Conservation (phyloP, 345 rosid genomes). For the Abelmoschus esculentus region DNA sequence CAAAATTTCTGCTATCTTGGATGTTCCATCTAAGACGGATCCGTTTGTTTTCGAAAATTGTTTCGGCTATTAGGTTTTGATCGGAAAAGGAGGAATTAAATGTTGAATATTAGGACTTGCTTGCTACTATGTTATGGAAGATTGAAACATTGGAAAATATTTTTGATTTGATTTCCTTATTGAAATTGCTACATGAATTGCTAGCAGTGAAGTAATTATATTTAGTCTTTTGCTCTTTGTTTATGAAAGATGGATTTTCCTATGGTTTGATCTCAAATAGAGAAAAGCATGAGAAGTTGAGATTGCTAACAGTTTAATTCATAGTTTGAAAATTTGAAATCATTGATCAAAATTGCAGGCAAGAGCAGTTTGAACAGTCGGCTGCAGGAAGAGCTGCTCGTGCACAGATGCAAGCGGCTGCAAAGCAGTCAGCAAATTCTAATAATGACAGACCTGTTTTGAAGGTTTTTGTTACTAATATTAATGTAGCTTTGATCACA, state of each 20-base stretch:
- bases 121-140: neutral
- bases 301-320: neutral
- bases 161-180: neutral
- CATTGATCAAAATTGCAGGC: constrained; percentile 36
- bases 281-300: too few relatives aligned
- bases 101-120: neutral
- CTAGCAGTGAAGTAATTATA: neutral
- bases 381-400: constrained; percentile 91
- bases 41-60: neutral
- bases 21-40: neutral
- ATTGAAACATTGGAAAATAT: neutral
- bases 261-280: too few relatives aligned
- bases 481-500: neutral
- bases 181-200: neutral
- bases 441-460: constrained; percentile 62
- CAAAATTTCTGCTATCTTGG: neutral
- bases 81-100: neutral
- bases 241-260: neutral
- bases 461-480: constrained; percentile 2
- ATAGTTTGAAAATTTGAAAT: neutral
- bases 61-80: neutral
- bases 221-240: neutral
- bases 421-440: constrained; percentile 63
- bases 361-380: constrained; percentile 76
- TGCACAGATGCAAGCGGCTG: constrained; percentile 62